A percentile compares a stretch with the other conserved stretches of the same genome.
phyloP scores from a whole-genome alignment of 257 asterid genomes.

The Catharanthus roseus region DNA sequence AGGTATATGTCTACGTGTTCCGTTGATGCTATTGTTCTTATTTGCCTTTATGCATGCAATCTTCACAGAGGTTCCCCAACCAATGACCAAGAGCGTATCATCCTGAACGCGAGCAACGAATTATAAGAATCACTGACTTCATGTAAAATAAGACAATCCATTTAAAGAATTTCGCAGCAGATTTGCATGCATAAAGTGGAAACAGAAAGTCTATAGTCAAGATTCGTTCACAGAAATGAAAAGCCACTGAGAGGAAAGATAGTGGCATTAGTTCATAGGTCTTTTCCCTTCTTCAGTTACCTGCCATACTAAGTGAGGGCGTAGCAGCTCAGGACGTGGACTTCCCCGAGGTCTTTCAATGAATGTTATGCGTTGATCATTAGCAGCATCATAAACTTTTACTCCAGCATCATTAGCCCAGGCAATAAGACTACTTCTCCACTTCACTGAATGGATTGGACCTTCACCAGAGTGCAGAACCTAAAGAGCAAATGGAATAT shows the following conservation, averaged over 20 bases:
- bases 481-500: constrained; percentile 35
- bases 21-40: constrained; percentile 58
- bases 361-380: constrained; percentile 83
- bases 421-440: constrained; percentile 90
- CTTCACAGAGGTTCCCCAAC: constrained; percentile 94
- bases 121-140: constrained; percentile 21
- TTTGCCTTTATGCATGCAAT: constrained; percentile 71
- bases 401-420: constrained; percentile 99
- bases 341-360: constrained; percentile 94
- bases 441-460: constrained; percentile 91
- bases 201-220: neutral
- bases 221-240: constrained; percentile 1
- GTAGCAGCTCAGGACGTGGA: constrained; percentile 91
- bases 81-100: constrained; percentile 84
- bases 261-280: neutral
- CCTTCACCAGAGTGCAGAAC: constrained; percentile 99
- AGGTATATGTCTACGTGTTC: constrained; percentile 51
- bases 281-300: constrained; percentile 33
- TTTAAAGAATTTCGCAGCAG: neutral
- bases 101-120: constrained; percentile 53
- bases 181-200: neutral
- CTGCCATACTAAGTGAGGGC: constrained; percentile 99
- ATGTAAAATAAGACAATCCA: neutral
- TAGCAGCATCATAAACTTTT: constrained; percentile 94
- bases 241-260: neutral